Base-by-base conservation (phyloP, 345 rosid genomes). In the Citrus mangshanensis region DNA sequence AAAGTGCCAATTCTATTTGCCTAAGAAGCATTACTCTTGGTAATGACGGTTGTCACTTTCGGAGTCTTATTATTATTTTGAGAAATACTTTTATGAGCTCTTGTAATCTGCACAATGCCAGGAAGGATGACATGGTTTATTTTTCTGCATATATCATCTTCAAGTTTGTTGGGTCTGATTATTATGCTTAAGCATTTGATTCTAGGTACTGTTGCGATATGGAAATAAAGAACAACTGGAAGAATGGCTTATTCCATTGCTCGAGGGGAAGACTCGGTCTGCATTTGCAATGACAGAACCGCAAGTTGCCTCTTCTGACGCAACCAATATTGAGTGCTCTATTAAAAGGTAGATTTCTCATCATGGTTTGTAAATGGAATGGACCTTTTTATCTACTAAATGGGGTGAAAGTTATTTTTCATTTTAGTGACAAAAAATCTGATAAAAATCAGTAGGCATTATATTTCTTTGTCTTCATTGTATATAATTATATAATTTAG, bases 281-380 rank as follows among this genome's bases (percentile, higher is more conserved):
- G 99, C 94, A 83, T 96, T 96, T 81, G 99, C 99, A 68, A 96
- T 96, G 98, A 96, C 99, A 67, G 99, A 96, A 82, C 99, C 99
- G 25, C 93, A 88, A 82, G 99, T 96, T 85, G 99, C 99, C 56
- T 96, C 99, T 35, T 96, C 99, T 76, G 99, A 96, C 86, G 99
- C 99, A 77, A 96, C 99, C 74, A 96, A 96, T 81, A 93, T 96
- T 46, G 98, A 94, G 75, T 96, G 99, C 73, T 96, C 99, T 30
- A 94, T 96, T 82, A 86, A 19, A 86, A 91, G 99, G 99, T 90
- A 71, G 58, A 62, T 69, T 46, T 60, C 25, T 66, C 7, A 58
- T 35, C 46, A 69, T 70, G 22, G 32, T 64, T 24, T 13, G 37
- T 22, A 6, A 70, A 32, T n/a, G 25, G 21, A 65, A 7, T 18